These are phyloP conservation scores for Candida buenavistaensis DNA, from an alignment of 1,139 yeast species.

Conservation along the genomic window DNA sequence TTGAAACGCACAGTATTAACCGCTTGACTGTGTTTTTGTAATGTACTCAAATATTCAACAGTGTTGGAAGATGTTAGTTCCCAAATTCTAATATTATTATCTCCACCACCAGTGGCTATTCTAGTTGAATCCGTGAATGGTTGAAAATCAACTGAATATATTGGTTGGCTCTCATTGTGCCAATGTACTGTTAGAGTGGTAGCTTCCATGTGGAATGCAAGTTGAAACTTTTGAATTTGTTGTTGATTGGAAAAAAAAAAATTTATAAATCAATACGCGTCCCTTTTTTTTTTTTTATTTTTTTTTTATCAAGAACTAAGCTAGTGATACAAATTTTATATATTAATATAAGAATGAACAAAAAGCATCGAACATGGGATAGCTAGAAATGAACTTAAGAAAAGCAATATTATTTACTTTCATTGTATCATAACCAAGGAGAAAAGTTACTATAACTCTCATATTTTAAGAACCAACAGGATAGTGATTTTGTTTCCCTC, in stretches of 20 bases:
- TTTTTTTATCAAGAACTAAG: no score
- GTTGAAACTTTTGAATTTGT: not conserved
- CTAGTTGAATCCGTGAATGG: slow-evolving; percentile 39
- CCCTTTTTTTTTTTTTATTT: no score
- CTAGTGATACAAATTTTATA: no score
- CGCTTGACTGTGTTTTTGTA: slow-evolving; percentile 89
- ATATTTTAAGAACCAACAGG: no score
- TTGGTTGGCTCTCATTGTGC: slow-evolving; percentile 82
- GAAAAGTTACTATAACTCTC: no score
- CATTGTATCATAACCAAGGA: no score
- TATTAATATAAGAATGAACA: no score
- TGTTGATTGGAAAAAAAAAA: not conserved
- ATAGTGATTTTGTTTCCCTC: no score
- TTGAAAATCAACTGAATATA: slow-evolving; percentile 81
- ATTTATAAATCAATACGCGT: slow-evolving; percentile 1
- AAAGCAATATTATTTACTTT: no score
- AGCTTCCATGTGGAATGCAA: slow-evolving; percentile 49
- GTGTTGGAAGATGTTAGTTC: slow-evolving; percentile 13
- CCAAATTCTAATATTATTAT: slow-evolving; percentile 81
- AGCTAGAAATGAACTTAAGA: no score
- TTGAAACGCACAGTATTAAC: slow-evolving; percentile 88
- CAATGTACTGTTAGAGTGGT: slow-evolving; percentile 70
- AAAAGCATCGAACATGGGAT: no score
- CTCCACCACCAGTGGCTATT: slow-evolving; percentile 93
- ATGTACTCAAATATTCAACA: slow-evolving; percentile 69